phyloP scores from a whole-genome alignment of 2,329 filamentous ascomycete species.

The Colletotrichum sp. region DNA sequence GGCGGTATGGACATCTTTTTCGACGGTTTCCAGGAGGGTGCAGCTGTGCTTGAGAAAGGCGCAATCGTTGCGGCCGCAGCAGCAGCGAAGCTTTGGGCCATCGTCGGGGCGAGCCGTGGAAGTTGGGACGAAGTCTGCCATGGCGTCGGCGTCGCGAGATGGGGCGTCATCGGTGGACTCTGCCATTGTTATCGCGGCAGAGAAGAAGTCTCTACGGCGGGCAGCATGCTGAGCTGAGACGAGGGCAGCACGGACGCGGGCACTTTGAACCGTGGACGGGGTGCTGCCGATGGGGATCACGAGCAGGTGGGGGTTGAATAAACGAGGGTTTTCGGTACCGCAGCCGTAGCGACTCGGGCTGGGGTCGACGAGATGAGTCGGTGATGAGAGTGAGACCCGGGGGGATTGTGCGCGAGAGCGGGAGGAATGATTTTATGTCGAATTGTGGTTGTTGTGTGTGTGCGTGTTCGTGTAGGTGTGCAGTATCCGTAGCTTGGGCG shows the following conservation, averaged over 20 bases:
- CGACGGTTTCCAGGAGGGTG: slow-evolving; percentile 77
- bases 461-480: neutral
- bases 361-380: neutral
- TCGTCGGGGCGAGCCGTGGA: slow-evolving; percentile 19
- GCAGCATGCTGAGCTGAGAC: slow-evolving; percentile 15
- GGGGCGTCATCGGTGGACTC: slow-evolving; percentile 10
- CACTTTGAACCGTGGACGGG: neutral
- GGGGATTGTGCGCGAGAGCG: neutral
- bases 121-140: slow-evolving; percentile 21
- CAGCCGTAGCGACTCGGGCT: neutral
- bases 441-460: neutral
- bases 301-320: neutral
- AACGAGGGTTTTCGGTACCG: neutral
- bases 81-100: slow-evolving; percentile 66
- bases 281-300: neutral
- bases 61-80: slow-evolving; percentile 84
- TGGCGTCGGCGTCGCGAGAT: slow-evolving; percentile 7
- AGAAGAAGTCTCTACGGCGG: slow-evolving; percentile 1
- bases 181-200: slow-evolving; percentile 20
- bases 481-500: neutral
- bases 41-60: slow-evolving; percentile 82
- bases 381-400: neutral
- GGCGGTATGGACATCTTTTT: slow-evolving; percentile 86
- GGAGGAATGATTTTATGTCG: slow-evolving; percentile 4
- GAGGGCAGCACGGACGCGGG: neutral